Evolutionary conservation across 495 filamentous ascomycete species (phyloP).

Genomic region (Mycothermus thermophilus): DNA sequence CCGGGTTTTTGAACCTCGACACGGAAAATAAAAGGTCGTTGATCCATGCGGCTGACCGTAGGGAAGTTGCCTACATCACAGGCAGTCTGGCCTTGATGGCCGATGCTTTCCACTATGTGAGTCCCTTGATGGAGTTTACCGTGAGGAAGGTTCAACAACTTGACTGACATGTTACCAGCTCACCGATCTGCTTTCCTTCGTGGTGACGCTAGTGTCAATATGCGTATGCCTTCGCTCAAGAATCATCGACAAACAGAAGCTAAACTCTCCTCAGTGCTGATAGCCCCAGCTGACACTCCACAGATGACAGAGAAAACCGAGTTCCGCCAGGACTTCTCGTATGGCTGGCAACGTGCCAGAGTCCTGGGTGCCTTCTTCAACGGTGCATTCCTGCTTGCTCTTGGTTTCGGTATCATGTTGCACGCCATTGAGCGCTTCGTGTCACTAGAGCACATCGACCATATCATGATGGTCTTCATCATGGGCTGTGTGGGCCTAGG

Average conservation of each 20-base stretch:
- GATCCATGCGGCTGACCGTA: neutral
- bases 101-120: conserved; percentile 91
- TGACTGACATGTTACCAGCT: conserved; percentile 34
- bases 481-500: conserved; percentile 70
- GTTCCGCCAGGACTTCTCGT: conserved; percentile 28
- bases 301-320: conserved; percentile 4
- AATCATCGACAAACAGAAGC: too few species aligned
- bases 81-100: conserved; percentile 83
- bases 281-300: too few species aligned
- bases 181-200: conserved; percentile 80
- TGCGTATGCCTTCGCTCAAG: conserved; percentile 48
- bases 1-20: too few species aligned
- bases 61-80: conserved; percentile 60
- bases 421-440: conserved; percentile 85
- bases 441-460: conserved; percentile 37
- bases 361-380: conserved; percentile 90
- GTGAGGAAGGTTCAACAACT: conserved; percentile 1
- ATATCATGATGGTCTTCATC: conserved; percentile 62
- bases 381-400: conserved; percentile 82
- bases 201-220: conserved; percentile 73
- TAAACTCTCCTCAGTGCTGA: too few species aligned
- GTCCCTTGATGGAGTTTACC: too few species aligned
- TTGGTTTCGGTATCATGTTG: conserved; percentile 83
- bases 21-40: neutral
- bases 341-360: conserved; percentile 82